phyloP scores from a whole-genome alignment of 1,284 basidiomycete genomes.

The Ceratobasidium sp. region DNA sequence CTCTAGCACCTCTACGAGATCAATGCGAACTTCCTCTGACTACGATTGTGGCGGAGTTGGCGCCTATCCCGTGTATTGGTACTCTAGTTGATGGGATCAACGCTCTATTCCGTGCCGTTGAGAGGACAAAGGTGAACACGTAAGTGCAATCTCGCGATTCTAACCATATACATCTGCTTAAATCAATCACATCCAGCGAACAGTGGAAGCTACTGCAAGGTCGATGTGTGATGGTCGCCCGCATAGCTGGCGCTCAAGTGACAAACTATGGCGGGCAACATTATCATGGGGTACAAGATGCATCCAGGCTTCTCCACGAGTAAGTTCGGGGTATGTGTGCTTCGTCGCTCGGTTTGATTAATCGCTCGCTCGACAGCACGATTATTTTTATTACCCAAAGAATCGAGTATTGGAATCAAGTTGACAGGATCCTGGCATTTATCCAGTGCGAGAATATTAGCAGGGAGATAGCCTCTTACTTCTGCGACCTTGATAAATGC shows the following conservation, averaged over 20 bases:
- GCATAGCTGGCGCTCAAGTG: constrained; percentile 28
- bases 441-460: constrained; percentile 9
- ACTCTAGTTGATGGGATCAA: constrained; percentile 13
- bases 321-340: background rate
- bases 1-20: background rate
- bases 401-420: constrained; percentile 8
- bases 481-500: constrained; percentile 3
- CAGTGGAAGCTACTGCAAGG: constrained; percentile 27
- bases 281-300: constrained; percentile 6
- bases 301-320: constrained; percentile 2
- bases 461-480: constrained; percentile 13
- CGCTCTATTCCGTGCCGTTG: constrained; percentile 22
- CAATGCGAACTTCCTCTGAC: constrained; percentile 26
- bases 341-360: background rate
- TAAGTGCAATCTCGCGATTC: background rate
- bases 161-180: too few species aligned
- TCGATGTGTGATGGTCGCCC: constrained; percentile 36
- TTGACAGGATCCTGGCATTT: background rate
- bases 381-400: background rate
- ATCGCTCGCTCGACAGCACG: background rate
- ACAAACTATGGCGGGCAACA: constrained; percentile 18
- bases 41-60: constrained; percentile 11
- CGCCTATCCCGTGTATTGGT: constrained; percentile 31
- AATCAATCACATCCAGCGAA: background rate
- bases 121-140: constrained; percentile 24